Evolutionary conservation across 345 rosid species (phyloP), one percentile per base, ranked within the genome.

Genomic region (Citrus hindsii): DNA sequence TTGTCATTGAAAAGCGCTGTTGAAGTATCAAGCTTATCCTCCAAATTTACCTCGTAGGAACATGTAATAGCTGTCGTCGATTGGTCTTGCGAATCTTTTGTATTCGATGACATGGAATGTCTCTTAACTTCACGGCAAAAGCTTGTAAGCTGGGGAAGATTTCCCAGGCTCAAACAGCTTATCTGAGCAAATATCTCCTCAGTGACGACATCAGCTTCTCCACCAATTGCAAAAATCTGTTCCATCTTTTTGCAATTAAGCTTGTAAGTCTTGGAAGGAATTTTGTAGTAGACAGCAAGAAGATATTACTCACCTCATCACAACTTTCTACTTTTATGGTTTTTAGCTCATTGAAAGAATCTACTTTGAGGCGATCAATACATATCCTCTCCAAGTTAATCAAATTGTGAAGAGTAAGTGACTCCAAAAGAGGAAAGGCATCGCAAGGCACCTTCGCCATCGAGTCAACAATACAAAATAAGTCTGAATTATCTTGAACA

Each of bases 341-440:
- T 73, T 28, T 75, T 6, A 84, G 42, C 24, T 70, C 64, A 27
- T 74, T 7, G 38, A 86, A 79, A 25, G 76, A 67, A 25, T 30
- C 5, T 9, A 30, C 24, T 33, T 3, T 6, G 7, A 27, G 18
- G 16, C 30, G 42, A 2, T 79, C 72, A 24, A 53, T 55, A 25
- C 69, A 79, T 55, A 79, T 73, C 19, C 51, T 74, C 75, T 38
- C 61, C 35, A 83, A 13, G 5, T 46, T 46, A 14, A 46, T 46
- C 53, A 46, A 46, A 58, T 40, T 66, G 4, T 65, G 6, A 33
- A 82, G 73, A 58, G 24, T 46, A 40, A 78, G 73, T 7, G 77
- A 78, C 73, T 73, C 75, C 40, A 73, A 32, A 25, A n/a, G 12
- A 19, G 74, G 79, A 55, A 82, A 79, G 18, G 64, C 62, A 14